phyloP scores from a whole-genome alignment of 75 land plant species.

The Cunninghamia lanceolata region DNA sequence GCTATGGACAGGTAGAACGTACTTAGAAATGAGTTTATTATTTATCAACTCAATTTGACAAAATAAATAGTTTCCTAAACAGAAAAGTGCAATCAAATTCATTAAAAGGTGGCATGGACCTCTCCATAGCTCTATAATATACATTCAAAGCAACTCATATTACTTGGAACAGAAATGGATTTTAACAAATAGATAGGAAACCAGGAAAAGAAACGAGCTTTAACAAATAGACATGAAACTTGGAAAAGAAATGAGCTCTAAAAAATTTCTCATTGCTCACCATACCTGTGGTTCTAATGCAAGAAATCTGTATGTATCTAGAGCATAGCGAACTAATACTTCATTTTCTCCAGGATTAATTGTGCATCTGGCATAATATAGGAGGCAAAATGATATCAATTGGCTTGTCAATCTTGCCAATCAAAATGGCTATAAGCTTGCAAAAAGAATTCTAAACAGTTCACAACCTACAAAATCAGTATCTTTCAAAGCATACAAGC shows the following conservation, averaged over 20 bases:
- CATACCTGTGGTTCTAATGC: conserved; percentile 78
- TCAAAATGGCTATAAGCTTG: background rate
- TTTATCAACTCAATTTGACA: background rate
- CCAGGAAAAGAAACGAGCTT: background rate
- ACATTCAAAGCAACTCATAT: background rate
- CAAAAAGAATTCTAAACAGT: background rate
- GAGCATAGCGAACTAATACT: conserved; percentile 90
- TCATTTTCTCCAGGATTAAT: conserved; percentile 99
- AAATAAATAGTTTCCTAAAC: background rate
- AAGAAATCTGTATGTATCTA: conserved; percentile 80
- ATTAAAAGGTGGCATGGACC: background rate
- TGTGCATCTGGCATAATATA: conserved; percentile 65
- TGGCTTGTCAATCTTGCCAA: background rate
- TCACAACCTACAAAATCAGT: background rate
- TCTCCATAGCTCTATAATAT: background rate
- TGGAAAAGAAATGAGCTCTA: background rate
- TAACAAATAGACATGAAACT: too few species aligned
- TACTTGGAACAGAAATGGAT: background rate
- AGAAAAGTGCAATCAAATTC: background rate
- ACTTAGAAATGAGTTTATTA: background rate
- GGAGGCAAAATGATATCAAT: background rate
- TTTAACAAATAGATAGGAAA: background rate
- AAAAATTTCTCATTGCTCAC: background rate
- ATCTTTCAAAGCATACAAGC: background rate
- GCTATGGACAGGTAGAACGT: background rate